Evolutionary conservation across 1,139 yeast genomes (phyloP), one percentile per base, ranked within the genome.

Genomic region (Kodamaea alishanica): DNA sequence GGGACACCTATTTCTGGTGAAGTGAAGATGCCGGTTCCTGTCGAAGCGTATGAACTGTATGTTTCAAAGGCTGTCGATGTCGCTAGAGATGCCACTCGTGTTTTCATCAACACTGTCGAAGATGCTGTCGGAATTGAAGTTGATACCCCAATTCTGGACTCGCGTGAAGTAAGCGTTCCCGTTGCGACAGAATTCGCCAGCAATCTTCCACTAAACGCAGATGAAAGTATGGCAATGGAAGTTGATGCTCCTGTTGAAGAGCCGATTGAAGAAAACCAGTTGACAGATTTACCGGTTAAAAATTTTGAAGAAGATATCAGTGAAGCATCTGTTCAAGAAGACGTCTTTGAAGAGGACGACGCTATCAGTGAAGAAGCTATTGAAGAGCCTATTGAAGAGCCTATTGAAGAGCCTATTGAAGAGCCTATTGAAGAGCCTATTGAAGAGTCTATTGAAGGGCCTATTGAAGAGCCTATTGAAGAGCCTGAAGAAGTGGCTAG

Each of bases 281-380:
- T 32, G 28, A 38, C 26, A 31, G 40, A 38, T n/a, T 10, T n/a
- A 8, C 37, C 30, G n/a, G 34, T 30, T 8, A 41, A 40, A 28
- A 33, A 33, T 15, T n/a, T 23, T 20, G 25, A 28, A 24, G 40
- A 37, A 8, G 32, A 29, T 28, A 28, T 23, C 10, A 37, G 33
- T 27, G 36, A 29, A 6, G 26, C 26, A 28, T 8, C 9, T 25
- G 22, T 12, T 11, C 28, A 20, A 9, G 28, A 22, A 34, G 3
- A n/a, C 7, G 28, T 24, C 23, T 30, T 37, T 34, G 29, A 27
- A 32, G 29, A 22, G 10, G 33, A 41, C 33, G 34, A 33, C 22
- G 37, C 10, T 8, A 22, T 12, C 12, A 9, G 22, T 10, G 29
- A 11, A 10, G 32, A 36, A 20, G 33, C 33, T 6, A 29, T 24